A percentile compares a stretch with the other conserved stretches of the same genome.
These are phyloP conservation scores for Jamesozyma gamospora DNA, from an alignment of 805 yeast genomes.

Conservation along the genomic window DNA sequence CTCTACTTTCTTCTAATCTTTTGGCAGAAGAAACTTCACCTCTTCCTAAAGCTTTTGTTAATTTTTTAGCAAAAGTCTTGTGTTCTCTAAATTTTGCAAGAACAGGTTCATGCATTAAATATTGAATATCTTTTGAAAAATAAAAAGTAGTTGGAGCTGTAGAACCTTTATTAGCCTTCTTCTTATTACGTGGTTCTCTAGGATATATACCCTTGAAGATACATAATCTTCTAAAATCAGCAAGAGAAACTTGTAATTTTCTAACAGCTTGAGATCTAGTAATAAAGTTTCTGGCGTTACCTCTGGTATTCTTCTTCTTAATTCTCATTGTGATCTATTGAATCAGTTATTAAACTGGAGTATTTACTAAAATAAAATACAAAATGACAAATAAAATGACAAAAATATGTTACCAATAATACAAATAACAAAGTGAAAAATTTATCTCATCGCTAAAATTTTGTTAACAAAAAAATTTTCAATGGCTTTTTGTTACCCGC, in stretches of 20 bases:
- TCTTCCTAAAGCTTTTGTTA: conserved; percentile 80
- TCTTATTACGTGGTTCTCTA: conserved; percentile 89
- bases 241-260: conserved; percentile 83
- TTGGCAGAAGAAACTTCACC: conserved; percentile 88
- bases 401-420: neutral
- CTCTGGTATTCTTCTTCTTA: conserved; percentile 74
- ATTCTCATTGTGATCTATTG: conserved; percentile 38
- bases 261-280: conserved; percentile 92
- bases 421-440: neutral
- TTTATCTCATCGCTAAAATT: conserved; percentile 3
- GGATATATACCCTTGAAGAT: conserved; percentile 97
- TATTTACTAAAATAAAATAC: neutral
- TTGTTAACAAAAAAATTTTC: conserved; percentile 1
- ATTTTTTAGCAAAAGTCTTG: conserved; percentile 85
- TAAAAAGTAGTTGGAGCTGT: conserved; percentile 93
- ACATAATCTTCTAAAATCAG: conserved; percentile 94
- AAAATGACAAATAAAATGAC: neutral
- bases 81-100: conserved; percentile 87
- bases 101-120: conserved; percentile 89
- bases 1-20: conserved; percentile 62
- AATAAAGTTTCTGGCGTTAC: conserved; percentile 85
- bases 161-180: conserved; percentile 96
- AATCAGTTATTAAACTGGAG: neutral
- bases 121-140: conserved; percentile 88
- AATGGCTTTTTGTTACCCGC: too few species aligned